A percentile compares a stretch with the other conserved stretches of the same genome.
Conservation (phyloP, 257 asterid species). For the Ocimum tenuiflorum region DNA sequence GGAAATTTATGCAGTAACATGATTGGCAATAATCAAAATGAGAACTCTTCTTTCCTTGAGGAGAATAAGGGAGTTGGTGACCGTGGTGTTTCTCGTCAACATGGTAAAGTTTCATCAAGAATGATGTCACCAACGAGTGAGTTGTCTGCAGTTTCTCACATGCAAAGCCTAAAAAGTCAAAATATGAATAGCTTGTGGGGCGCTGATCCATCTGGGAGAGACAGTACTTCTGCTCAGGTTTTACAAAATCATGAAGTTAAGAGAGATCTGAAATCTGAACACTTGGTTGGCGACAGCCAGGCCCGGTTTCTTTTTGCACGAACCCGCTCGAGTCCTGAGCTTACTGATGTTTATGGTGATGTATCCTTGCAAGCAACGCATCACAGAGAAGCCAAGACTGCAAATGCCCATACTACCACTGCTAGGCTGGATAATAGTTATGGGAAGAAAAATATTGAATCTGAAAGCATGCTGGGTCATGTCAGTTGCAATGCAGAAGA, state of each 20-base stretch:
- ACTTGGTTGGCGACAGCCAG: constrained; percentile 45
- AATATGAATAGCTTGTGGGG: constrained; percentile 34
- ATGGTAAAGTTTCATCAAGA: constrained; percentile 31
- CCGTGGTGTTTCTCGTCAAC: constrained; percentile 34
- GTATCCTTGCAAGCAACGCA: constrained; percentile 33
- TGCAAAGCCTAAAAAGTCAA: constrained; percentile 44
- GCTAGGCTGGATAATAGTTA: constrained; percentile 38
- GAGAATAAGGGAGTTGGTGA: constrained; percentile 30
- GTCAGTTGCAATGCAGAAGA: constrained; percentile 43
- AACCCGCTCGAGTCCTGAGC: constrained; percentile 89
- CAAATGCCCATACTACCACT: constrained; percentile 34
- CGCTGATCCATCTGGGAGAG: constrained; percentile 38
- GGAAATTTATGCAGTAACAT: constrained; percentile 31
- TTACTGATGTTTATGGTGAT: constrained; percentile 62
- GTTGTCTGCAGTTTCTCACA: constrained; percentile 35
- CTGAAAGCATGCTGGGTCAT: constrained; percentile 45
- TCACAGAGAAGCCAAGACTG: constrained; percentile 43
- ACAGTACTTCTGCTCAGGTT: constrained; percentile 35
- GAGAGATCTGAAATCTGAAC: constrained; percentile 50
- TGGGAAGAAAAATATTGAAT: constrained; percentile 41
- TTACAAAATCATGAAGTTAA: constrained; percentile 40
- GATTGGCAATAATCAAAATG: constrained; percentile 36
- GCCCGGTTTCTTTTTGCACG: constrained; percentile 68
- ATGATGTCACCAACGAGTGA: constrained; percentile 29
- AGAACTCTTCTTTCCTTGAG: constrained; percentile 22